Evolutionary conservation across 192 early-diverging fungal species (phyloP).

Genomic region (Phycomyces blakesleeanus): DNA sequence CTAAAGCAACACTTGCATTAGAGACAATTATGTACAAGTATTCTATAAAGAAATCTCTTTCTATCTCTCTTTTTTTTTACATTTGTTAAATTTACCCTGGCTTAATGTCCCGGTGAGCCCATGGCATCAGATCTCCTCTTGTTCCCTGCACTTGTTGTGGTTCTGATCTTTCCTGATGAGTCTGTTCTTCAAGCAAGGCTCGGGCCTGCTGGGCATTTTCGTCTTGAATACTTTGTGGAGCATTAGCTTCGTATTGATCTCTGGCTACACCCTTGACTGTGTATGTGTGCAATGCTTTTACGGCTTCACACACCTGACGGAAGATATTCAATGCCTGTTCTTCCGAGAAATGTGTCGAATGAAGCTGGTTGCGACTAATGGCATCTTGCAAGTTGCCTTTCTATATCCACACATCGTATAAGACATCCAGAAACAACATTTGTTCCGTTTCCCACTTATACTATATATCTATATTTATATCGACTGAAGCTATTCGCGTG

Average conservation of each 20-base stretch:
- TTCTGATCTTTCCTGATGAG: constrained; percentile 5
- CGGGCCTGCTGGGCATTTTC: constrained; percentile 45
- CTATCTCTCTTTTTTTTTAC: neutral
- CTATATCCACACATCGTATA: constrained; percentile 48
- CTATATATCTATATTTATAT: too few species aligned
- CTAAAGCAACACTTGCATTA: constrained; percentile 10
- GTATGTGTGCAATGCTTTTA: constrained; percentile 57
- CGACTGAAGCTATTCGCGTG: too few species aligned
- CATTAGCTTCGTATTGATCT: constrained; percentile 59
- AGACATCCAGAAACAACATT: neutral
- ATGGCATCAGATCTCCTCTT: constrained; percentile 41
- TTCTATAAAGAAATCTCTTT: neutral
- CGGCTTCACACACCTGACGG: constrained; percentile 53
- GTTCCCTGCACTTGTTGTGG: constrained; percentile 1
- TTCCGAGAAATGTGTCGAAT: constrained; percentile 50
- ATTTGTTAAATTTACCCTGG: constrained; percentile 42
- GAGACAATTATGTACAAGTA: too few species aligned
- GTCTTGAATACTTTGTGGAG: constrained; percentile 52
- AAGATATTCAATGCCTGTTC: constrained; percentile 57
- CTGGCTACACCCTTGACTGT: constrained; percentile 46
- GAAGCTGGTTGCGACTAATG: constrained; percentile 46
- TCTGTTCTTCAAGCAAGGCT: constrained; percentile 22
- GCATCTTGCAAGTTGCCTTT: constrained; percentile 59
- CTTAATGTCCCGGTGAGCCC: constrained; percentile 75
- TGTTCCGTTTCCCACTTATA: too few species aligned